Conservation (phyloP, 2,329 filamentous ascomycete genomes). For the Bimuria novae-zelandiae region DNA sequence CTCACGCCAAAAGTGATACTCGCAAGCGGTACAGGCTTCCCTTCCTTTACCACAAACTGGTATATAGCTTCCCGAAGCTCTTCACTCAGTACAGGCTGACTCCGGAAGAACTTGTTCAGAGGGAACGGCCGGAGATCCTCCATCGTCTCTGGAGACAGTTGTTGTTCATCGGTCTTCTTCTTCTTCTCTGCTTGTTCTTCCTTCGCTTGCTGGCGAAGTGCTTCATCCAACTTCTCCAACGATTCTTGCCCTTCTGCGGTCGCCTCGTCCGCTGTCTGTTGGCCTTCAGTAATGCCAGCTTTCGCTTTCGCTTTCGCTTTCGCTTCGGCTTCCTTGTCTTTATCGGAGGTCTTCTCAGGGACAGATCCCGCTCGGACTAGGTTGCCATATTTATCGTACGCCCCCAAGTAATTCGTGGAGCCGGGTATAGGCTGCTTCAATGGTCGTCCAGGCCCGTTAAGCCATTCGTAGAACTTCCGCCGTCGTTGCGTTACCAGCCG, state of each 20-base stretch:
- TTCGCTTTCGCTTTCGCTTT: neutral
- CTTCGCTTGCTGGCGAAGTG: slow-evolving; percentile 23
- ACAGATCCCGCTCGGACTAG: slow-evolving; percentile 44
- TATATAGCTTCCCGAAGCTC: slow-evolving; percentile 75
- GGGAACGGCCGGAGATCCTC: slow-evolving; percentile 67
- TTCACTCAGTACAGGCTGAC: slow-evolving; percentile 75
- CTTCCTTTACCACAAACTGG: slow-evolving; percentile 65
- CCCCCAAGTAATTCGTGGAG: slow-evolving; percentile 61
- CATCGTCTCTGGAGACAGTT: slow-evolving; percentile 36
- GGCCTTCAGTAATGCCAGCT: too few relatives aligned
- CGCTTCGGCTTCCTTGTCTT: slow-evolving; percentile 19
- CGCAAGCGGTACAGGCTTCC: slow-evolving; percentile 70
- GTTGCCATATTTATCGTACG: slow-evolving; percentile 57
- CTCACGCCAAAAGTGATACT: slow-evolving; percentile 79
- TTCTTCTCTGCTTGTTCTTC: slow-evolving; percentile 26
- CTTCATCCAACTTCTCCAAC: slow-evolving; percentile 34
- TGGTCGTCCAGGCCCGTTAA: slow-evolving; percentile 58
- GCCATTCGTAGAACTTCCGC: slow-evolving; percentile 62
- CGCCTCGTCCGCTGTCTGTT: slow-evolving; percentile 30
- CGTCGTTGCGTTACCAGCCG: slow-evolving; percentile 55
- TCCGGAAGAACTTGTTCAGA: slow-evolving; percentile 71
- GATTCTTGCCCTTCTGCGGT: slow-evolving; percentile 34
- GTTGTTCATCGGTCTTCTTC: slow-evolving; percentile 23
- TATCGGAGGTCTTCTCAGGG: slow-evolving; percentile 25
- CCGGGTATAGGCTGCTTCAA: slow-evolving; percentile 55